These are phyloP conservation scores for Hanseniaspora jakobsenii DNA, from an alignment of 805 yeast genomes.

Conservation along the genomic window DNA sequence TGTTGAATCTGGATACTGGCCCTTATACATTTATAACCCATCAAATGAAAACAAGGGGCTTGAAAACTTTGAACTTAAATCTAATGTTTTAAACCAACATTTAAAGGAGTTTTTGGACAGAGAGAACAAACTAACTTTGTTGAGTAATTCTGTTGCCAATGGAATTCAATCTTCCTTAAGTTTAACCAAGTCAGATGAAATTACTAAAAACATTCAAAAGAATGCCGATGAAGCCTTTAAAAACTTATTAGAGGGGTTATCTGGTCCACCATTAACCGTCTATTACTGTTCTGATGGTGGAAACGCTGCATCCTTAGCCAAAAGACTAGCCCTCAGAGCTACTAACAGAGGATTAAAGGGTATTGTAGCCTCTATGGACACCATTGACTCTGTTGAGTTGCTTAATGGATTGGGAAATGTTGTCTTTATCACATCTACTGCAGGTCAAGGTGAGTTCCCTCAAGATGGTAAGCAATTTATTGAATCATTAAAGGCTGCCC, in stretches of 20 bases:
- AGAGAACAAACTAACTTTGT: slow-evolving; percentile 73
- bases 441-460: slow-evolving; percentile 94
- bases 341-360: slow-evolving; percentile 56
- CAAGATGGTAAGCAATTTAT: slow-evolving; percentile 65
- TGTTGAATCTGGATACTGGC: slow-evolving; percentile 94
- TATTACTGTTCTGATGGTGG: slow-evolving; percentile 91
- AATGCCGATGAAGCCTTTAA: slow-evolving; percentile 69
- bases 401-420: slow-evolving; percentile 49
- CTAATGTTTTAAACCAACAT: slow-evolving; percentile 66
- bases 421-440: slow-evolving; percentile 72
- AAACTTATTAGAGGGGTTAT: slow-evolving; percentile 67
- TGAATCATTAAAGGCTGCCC: slow-evolving; percentile 56
- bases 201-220: slow-evolving; percentile 46
- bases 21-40: slow-evolving; percentile 80
- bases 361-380: slow-evolving; percentile 48
- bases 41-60: slow-evolving; percentile 32
- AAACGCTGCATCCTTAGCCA: slow-evolving; percentile 70
- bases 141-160: slow-evolving; percentile 58
- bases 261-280: slow-evolving; percentile 83
- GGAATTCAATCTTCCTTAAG: slow-evolving; percentile 49
- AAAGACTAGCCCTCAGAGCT: slow-evolving; percentile 66
- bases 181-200: slow-evolving; percentile 48
- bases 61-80: slow-evolving; percentile 67
- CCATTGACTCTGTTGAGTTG: slow-evolving; percentile 53
- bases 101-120: slow-evolving; percentile 72